Percentiles rank a stretch among this genome's conserved stretches.
Conservation (phyloP, 805 yeast genomes). For the Phaffomyces antillensis region DNA sequence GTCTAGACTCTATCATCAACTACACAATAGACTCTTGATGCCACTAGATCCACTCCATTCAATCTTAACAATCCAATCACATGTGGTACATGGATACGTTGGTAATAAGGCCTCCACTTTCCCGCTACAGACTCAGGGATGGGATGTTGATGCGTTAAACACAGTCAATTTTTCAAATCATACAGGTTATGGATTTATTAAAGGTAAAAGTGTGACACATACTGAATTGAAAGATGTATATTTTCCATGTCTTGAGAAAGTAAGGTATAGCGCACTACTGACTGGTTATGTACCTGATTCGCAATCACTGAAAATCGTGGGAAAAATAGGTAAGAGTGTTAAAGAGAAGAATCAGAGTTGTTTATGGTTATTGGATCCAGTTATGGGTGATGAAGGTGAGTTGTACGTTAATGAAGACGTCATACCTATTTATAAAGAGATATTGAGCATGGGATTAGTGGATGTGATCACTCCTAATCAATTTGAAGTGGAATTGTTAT, state of each 20-base stretch:
- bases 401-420: constrained; percentile 55
- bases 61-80: constrained; percentile 54
- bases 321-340: constrained; percentile 29
- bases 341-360: constrained; percentile 29
- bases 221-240: constrained; percentile 33
- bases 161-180: constrained; percentile 65
- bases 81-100: constrained; percentile 68
- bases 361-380: constrained; percentile 66
- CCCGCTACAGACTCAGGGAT: constrained; percentile 56
- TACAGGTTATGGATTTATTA: constrained; percentile 58
- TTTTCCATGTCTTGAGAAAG: constrained; percentile 28
- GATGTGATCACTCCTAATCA: constrained; percentile 86
- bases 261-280: constrained; percentile 44
- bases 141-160: constrained; percentile 63
- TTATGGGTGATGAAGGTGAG: constrained; percentile 73
- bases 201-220: constrained; percentile 39
- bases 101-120: constrained; percentile 63
- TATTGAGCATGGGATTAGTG: constrained; percentile 40
- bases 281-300: constrained; percentile 67
- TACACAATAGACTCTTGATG: neutral
- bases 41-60: constrained; percentile 4
- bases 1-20: no score
- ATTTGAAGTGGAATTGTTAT: constrained; percentile 74
- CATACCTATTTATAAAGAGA: constrained; percentile 49
- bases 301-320: constrained; percentile 38